Conservation (phyloP, 2,329 filamentous ascomycete genomes). For the Ophiosphaerella korrae region DNA sequence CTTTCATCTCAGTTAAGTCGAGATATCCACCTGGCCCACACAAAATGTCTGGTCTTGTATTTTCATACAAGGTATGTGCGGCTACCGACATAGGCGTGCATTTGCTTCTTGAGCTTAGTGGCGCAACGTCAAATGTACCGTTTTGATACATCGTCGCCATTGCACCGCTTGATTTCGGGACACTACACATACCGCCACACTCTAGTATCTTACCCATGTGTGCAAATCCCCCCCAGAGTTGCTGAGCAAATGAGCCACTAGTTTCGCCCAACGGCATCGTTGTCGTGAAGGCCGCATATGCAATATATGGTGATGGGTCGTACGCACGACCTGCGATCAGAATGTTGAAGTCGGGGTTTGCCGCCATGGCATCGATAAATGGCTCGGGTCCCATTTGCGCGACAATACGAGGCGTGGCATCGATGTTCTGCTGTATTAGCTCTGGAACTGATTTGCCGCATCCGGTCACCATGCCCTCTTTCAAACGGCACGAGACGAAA, state of each 20-base stretch:
- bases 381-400: conserved; percentile 57
- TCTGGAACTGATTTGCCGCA: conserved; percentile 49
- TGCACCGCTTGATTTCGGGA: conserved; percentile 54
- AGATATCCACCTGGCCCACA: conserved; percentile 58
- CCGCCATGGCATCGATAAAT: conserved; percentile 50
- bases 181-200: conserved; percentile 55
- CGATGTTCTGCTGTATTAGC: conserved; percentile 47
- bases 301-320: conserved; percentile 30
- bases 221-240: conserved; percentile 19
- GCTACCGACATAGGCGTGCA: conserved; percentile 59
- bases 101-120: conserved; percentile 44
- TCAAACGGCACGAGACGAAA: conserved; percentile 12
- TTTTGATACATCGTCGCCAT: conserved; percentile 50
- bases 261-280: conserved; percentile 6
- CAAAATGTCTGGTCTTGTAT: conserved; percentile 57
- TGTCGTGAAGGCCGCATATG: conserved; percentile 18
- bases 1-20: conserved; percentile 49
- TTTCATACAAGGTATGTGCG: conserved; percentile 62
- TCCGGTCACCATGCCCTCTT: conserved; percentile 30
- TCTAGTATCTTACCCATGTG: conserved; percentile 65
- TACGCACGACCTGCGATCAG: conserved; percentile 53
- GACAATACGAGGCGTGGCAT: conserved; percentile 46
- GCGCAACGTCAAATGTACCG: conserved; percentile 56
- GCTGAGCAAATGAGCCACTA: conserved; percentile 2
- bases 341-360: conserved; percentile 52